Conservation (phyloP, 495 filamentous ascomycete genomes). For the Xylaria curta region DNA sequence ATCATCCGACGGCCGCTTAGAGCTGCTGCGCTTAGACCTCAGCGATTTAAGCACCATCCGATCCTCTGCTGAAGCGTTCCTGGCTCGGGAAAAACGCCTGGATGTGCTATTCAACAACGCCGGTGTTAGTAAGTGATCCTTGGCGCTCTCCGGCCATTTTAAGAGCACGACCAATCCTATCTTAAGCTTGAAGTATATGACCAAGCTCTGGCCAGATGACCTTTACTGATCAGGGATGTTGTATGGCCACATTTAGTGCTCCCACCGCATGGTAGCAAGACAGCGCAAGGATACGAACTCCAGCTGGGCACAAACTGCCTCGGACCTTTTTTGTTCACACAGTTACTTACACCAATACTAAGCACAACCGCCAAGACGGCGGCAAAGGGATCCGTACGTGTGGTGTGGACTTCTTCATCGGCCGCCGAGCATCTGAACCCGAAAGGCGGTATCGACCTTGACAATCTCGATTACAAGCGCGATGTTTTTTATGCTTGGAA, state of each 20-base stretch:
- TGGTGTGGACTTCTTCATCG: slow-evolving; percentile 52
- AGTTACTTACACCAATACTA: slow-evolving; percentile 51
- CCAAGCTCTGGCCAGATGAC: slow-evolving; percentile 7
- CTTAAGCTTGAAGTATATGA: slow-evolving; percentile 24
- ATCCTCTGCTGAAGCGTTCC: slow-evolving; percentile 32
- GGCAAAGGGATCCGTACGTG: slow-evolving; percentile 43
- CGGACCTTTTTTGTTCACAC: slow-evolving; percentile 49
- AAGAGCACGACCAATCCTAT: slow-evolving; percentile 25
- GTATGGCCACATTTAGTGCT: background rate
- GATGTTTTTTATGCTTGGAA: slow-evolving; percentile 32
- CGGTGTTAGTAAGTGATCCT: slow-evolving; percentile 45
- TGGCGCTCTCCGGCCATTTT: background rate
- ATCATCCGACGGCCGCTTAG: slow-evolving; percentile 37
- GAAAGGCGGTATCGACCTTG: slow-evolving; percentile 44
- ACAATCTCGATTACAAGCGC: slow-evolving; percentile 43
- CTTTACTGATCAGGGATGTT: background rate
- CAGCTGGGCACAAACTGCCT: slow-evolving; percentile 52
- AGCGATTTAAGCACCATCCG: slow-evolving; percentile 38
- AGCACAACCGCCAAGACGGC: slow-evolving; percentile 33
- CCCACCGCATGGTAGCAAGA: slow-evolving; percentile 29
- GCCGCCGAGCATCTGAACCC: slow-evolving; percentile 40
- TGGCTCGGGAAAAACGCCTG: slow-evolving; percentile 32
- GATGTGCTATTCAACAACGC: slow-evolving; percentile 46
- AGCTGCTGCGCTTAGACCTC: slow-evolving; percentile 39
- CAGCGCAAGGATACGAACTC: slow-evolving; percentile 41